Percentiles rank a stretch among this genome's conserved stretches.
Evolutionary conservation across 2,329 filamentous ascomycete species (phyloP).

Genomic region (Cordyceps sp.): DNA sequence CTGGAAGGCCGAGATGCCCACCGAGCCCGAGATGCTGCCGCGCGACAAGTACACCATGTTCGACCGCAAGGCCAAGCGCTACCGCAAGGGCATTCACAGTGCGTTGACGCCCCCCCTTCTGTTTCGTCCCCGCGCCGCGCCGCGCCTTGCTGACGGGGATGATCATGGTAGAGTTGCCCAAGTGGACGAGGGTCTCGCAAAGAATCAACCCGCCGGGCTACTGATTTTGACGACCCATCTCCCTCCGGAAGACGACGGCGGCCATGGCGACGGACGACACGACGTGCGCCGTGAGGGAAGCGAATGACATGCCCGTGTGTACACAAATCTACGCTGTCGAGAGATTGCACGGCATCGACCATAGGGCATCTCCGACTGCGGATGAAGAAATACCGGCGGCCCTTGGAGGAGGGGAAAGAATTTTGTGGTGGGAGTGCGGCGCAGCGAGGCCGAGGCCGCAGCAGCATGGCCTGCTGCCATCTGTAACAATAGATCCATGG

Average conservation of each 20-base stretch:
- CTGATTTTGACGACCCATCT: conserved; percentile 24
- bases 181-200: conserved; percentile 94
- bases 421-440: no score
- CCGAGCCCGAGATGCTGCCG: conserved; percentile 86
- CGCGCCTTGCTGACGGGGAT: conserved; percentile 5
- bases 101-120: conserved; percentile 22
- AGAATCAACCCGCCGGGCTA: conserved; percentile 89
- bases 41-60: conserved; percentile 98
- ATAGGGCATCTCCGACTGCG: no score
- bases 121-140: not conserved
- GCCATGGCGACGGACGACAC: no score
- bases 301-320: no score
- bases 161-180: conserved; percentile 46
- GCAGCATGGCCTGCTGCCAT: no score
- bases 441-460: no score
- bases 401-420: no score
- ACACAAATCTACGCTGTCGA: no score
- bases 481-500: no score
- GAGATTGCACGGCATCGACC: no score
- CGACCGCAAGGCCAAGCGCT: conserved; percentile 87
- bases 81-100: conserved; percentile 97
- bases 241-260: no score
- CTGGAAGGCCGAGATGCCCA: conserved; percentile 95
- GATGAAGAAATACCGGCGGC: no score
- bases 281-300: not conserved